A percentile compares a stretch with the other conserved stretches of the same genome.
Evolutionary conservation across 345 rosid species (phyloP).

Genomic region (Ceriops zippeliana): DNA sequence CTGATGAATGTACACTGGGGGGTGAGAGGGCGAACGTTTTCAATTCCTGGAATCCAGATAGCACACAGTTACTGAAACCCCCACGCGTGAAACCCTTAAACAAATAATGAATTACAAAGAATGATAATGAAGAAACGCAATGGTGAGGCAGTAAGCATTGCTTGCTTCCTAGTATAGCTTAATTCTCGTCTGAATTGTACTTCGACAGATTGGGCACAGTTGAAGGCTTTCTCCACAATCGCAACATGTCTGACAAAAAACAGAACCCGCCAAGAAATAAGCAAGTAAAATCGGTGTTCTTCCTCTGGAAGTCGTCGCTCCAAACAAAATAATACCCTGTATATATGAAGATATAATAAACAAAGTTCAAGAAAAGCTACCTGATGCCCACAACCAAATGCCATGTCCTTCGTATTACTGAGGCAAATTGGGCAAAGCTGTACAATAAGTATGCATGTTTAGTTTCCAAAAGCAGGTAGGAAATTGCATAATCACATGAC

Average conservation of each 20-base stretch:
- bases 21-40: no score
- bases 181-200: slow-evolving; percentile 66
- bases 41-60: no score
- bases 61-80: no score
- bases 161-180: slow-evolving; percentile 56
- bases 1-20: no score
- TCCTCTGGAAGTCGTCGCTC: no score
- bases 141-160: not conserved
- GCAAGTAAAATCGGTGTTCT: no score
- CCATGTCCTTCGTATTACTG: slow-evolving; percentile 70
- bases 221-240: slow-evolving; percentile 76
- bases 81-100: not conserved
- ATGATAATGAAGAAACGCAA: no score
- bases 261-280: not conserved
- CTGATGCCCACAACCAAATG: slow-evolving; percentile 99
- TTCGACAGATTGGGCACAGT: slow-evolving; percentile 78
- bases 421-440: slow-evolving; percentile 93
- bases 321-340: no score
- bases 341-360: no score
- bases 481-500: not conserved
- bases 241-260: slow-evolving; percentile 66
- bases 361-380: slow-evolving; percentile 27
- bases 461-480: not conserved
- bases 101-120: slow-evolving; percentile 12
- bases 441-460: slow-evolving; percentile 3